Base-by-base conservation (phyloP, 306 rosid genomes). In the Comarum palustre region DNA sequence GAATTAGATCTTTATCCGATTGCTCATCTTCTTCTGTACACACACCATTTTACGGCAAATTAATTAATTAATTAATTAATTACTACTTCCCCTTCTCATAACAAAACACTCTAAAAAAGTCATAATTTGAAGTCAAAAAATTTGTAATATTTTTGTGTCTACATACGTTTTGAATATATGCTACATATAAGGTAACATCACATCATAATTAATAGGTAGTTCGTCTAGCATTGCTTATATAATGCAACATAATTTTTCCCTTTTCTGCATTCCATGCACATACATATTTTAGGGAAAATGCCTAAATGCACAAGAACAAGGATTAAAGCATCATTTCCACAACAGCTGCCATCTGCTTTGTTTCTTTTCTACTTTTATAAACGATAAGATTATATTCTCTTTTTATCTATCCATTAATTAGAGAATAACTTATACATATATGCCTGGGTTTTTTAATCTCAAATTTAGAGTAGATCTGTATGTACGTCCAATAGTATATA, bases 21-120 rank as follows among this genome's bases (percentile, higher is more conserved):
- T 31, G 24, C 45, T 78, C 79, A 51, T 82, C 75, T 57, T 81
- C 71, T 59, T 92, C 91, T 87, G 85, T 31, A 55, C 9, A 10
- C 61, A 55, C 27, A 55, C 32, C 54, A 48, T 46, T 38, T 38
- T 38, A 46, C 19, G 15, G 17, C 39, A 4, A 34, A 34, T 34
- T 34, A 34, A 34, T 34, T 36, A 36, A 36, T 36, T 36, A 5
- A 17, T 19, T 36, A 36, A 36, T 36, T 5, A 36, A 36, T 36
- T 36, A 5, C 6, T 19, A 48, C 54, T 48, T 48, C 10, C 22
- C 22, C 54, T 48, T 48, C 10, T 20, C 22, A 17, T 17, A 17
- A 48, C 54, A 17, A 15, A 15, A 46, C n/a, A 48, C 54, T 2
- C 54, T 6, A 6, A 42, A 10, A 42, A 42, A 11, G 46, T 38